Evolutionary conservation across 306 rosid species (phyloP).

Genomic region (Argentina anserina): DNA sequence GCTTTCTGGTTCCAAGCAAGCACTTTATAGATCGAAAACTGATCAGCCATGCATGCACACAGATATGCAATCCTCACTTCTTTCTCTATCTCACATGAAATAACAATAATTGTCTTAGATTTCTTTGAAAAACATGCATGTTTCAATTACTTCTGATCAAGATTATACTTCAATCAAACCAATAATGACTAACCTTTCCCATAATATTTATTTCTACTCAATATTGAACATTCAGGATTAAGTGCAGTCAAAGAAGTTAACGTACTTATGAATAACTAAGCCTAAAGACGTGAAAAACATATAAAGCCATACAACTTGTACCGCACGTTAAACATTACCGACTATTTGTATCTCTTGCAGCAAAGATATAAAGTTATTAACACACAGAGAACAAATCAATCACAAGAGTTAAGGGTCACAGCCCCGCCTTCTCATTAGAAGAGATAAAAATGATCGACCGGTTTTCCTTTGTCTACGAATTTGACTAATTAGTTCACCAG

Average conservation of each 20-base stretch:
- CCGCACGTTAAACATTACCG: not conserved
- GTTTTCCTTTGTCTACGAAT: not conserved
- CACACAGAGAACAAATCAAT: not conserved
- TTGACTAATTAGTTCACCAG: not conserved
- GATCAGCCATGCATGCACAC: not conserved
- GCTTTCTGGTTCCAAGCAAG: slow-evolving; percentile 12
- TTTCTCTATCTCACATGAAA: not conserved
- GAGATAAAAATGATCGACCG: not conserved
- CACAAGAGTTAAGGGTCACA: not conserved
- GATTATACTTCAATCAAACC: not conserved
- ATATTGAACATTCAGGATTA: not conserved
- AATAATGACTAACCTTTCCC: not conserved
- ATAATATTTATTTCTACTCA: not conserved
- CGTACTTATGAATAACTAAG: not conserved
- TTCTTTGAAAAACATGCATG: not conserved
- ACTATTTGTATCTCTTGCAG: not conserved
- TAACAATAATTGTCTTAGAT: not conserved
- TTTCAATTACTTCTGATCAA: not conserved
- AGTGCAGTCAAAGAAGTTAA: not conserved
- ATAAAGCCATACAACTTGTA: not conserved
- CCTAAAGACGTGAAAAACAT: not conserved
- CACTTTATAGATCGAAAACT: not conserved
- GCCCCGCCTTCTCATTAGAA: not conserved
- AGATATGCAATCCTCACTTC: slow-evolving; percentile 12
- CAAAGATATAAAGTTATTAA: not conserved